These are phyloP conservation scores for Geranomyces variabilis DNA, from an alignment of 192 early-diverging fungal genomes.

Conservation along the genomic window DNA sequence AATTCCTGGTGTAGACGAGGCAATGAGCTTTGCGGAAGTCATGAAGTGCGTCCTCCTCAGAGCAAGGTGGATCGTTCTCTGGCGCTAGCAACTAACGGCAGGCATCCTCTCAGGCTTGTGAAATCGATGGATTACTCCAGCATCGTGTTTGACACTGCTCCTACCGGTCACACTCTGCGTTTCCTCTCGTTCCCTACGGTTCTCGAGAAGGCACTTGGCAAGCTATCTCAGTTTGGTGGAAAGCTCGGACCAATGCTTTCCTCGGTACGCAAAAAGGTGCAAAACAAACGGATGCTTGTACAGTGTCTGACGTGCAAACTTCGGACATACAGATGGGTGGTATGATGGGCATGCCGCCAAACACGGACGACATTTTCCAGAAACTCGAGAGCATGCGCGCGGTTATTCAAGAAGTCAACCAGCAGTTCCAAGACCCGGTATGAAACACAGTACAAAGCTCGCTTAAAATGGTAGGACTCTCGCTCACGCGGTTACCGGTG, in stretches of 20 bases:
- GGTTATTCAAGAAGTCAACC: constrained; percentile 96
- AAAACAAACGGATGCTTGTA: neutral
- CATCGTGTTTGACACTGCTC: constrained; percentile 99
- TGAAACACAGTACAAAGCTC: constrained; percentile 18
- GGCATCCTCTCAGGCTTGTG: constrained; percentile 66
- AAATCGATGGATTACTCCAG: constrained; percentile 99
- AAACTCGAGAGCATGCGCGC: constrained; percentile 96
- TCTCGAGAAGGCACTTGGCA: constrained; percentile 95
- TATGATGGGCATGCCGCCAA: constrained; percentile 76
- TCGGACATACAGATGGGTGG: constrained; percentile 72
- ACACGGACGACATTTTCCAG: constrained; percentile 90
- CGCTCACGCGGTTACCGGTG: neutral
- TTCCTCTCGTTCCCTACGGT: constrained; percentile 98
- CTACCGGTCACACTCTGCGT: constrained; percentile 98
- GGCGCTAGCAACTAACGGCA: neutral
- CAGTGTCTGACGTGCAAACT: neutral
- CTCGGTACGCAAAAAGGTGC: constrained; percentile 47
- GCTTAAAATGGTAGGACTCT: neutral
- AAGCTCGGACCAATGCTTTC: constrained; percentile 97
- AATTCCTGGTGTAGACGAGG: constrained; percentile 99
- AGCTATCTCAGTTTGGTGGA: constrained; percentile 89
- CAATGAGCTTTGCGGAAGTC: constrained; percentile 99
- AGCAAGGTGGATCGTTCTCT: too few species aligned
- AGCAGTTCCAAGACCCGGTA: constrained; percentile 99
- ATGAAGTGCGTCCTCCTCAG: constrained; percentile 78